Base-by-base conservation (phyloP, 2,329 filamentous ascomycete species). In the Niveomyces coronatus region DNA sequence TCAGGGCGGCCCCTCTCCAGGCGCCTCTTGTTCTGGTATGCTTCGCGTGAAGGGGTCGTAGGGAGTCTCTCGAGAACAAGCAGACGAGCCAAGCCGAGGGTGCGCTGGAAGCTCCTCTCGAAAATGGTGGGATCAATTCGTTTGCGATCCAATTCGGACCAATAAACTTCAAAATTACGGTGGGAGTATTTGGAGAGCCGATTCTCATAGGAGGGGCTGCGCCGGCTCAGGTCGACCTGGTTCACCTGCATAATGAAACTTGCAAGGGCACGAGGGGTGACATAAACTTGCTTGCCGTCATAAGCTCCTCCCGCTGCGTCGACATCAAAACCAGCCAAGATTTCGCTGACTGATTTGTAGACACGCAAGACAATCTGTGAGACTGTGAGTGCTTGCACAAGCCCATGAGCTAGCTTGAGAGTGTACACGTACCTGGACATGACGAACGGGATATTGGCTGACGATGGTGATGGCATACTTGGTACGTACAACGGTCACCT, bases 401-500 rank as follows among this genome's bases (percentile, higher is more conserved):
- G n/a, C 15, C 10, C 9, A 2, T 4, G 31, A 13, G 14, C 6
- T 3, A 17, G 15, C 13, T 15, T 3, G 33, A 11, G 11, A 23
- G 14, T 18, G 13, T 3, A 9, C 5, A 29, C 51, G 39, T 53
- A 70, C 68, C 60, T 76, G 84, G 4, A 93, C 71, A 53, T 93
- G 85, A 3, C 86, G 78, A 24, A 78, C 85, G 0, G 85, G 86
- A 52, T 91, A 88, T 55, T 89, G 79, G 31, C 80, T 85, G 23
- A 76, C 83, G 52, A 94, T 91, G 0, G 86, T 93, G 41, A 94
- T 79, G 9, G 85, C 82, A 51, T 93, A 82, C 63, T 89, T 93
- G 14, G 86, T 93, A 24, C 86, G 74, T 31, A 94, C 76, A 0
- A 84, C 85, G 0, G 85, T 89, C 1, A 82, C 85, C 58, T 94